Conservation (phyloP, 768 basidiomycete genomes). For the Xerocomus potaroensis region DNA sequence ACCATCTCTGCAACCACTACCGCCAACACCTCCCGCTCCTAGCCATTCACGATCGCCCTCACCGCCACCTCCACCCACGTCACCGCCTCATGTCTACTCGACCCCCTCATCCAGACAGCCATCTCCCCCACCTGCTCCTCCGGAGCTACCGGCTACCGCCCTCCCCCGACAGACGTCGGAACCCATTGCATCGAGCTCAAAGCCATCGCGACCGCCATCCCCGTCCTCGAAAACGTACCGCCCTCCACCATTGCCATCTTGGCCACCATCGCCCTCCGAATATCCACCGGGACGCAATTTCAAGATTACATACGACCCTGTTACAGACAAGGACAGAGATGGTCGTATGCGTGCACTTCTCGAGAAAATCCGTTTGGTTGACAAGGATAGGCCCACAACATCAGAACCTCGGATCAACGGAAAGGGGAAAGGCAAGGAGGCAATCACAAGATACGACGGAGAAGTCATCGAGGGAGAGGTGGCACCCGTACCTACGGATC, state of each 20-base stretch:
- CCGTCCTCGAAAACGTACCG: constrained; percentile 35
- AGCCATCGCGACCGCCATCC: constrained; percentile 6
- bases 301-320: constrained; percentile 63
- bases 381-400: constrained; percentile 24
- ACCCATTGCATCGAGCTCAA: constrained; percentile 28
- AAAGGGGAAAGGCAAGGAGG: constrained; percentile 63
- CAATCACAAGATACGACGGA: constrained; percentile 50
- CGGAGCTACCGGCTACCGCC: constrained; percentile 15
- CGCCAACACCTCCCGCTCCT: constrained; percentile 10
- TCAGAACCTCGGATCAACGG: constrained; percentile 46
- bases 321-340: constrained; percentile 44
- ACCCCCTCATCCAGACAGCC: constrained; percentile 27
- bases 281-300: constrained; percentile 48
- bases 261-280: constrained; percentile 51
- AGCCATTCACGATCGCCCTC: constrained; percentile 20
- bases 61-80: constrained; percentile 25
- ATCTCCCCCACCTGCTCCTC: constrained; percentile 25
- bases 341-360: constrained; percentile 37
- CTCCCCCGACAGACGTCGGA: constrained; percentile 27
- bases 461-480: constrained; percentile 45
- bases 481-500: constrained; percentile 46
- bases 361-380: constrained; percentile 37
- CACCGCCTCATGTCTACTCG: constrained; percentile 21
- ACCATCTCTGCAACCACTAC: constrained; percentile 15
- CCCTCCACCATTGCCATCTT: constrained; percentile 43